Percentiles rank a stretch among this genome's conserved stretches.
These are phyloP conservation scores for Metschnikowia baotianmanensis DNA, from an alignment of 805 yeast genomes.

Conservation along the genomic window DNA sequence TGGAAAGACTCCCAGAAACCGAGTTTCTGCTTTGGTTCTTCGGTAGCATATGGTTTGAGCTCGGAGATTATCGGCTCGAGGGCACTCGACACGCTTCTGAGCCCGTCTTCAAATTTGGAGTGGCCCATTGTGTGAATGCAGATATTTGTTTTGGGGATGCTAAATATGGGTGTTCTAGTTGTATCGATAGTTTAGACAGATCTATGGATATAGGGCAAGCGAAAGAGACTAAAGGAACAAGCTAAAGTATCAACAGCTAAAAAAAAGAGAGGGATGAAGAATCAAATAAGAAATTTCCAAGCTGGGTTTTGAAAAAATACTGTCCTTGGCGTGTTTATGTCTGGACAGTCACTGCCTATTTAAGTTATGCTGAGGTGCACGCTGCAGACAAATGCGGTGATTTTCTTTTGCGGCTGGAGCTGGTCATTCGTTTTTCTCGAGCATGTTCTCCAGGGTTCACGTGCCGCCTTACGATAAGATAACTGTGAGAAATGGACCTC, in stretches of 20 bases:
- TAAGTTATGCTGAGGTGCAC: slow-evolving; percentile 7
- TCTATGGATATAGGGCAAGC: too few relatives aligned
- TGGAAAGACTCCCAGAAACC: slow-evolving; percentile 19
- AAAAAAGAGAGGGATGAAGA: background rate
- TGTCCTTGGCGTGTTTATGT: background rate
- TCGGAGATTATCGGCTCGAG: slow-evolving; percentile 21
- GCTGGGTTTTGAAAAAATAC: background rate
- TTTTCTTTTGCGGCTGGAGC: slow-evolving; percentile 1
- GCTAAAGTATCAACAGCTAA: background rate
- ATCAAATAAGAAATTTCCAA: background rate
- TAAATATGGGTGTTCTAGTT: background rate
- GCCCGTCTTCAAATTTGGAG: slow-evolving; percentile 6
- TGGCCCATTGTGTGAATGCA: slow-evolving; percentile 4
- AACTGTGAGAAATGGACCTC: background rate
- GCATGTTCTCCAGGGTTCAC: background rate
- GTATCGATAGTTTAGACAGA: background rate
- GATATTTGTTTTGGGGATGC: background rate
- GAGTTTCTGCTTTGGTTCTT: slow-evolving; percentile 3
- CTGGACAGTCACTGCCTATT: slow-evolving; percentile 6
- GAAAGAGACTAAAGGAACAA: background rate
- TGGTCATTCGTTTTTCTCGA: background rate
- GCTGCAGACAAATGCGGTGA: slow-evolving; percentile 1
- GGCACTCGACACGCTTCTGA: slow-evolving; percentile 6
- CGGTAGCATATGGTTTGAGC: slow-evolving; percentile 11
- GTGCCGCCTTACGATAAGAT: slow-evolving; percentile 5